Evolutionary conservation across 78 protist species (phyloP).

Genomic region (Mantamonas sphyraenae): DNA sequence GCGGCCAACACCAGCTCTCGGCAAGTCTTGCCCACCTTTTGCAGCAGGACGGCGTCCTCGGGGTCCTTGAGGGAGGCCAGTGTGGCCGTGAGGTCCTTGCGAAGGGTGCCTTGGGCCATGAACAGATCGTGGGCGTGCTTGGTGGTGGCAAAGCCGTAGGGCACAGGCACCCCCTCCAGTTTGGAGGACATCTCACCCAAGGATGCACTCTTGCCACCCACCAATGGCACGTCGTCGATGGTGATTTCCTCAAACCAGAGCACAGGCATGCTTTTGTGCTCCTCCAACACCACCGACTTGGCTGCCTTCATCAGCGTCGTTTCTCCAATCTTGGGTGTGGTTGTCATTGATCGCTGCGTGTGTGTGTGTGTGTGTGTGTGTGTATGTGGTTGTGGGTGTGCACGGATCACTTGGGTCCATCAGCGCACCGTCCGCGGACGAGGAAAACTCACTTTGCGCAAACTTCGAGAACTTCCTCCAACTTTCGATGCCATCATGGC

Average conservation of each 20-base stretch:
- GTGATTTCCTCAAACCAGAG: not conserved
- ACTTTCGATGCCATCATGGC: no score
- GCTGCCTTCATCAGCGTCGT: no score
- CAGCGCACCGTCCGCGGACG: no score
- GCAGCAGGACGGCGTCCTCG: not conserved
- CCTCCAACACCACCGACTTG: no score
- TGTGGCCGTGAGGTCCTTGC: not conserved
- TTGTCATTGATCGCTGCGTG: no score
- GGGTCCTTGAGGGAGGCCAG: not conserved
- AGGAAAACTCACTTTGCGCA: no score
- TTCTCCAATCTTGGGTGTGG: no score
- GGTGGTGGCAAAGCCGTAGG: conserved; percentile 16
- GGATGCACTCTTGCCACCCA: conserved; percentile 12
- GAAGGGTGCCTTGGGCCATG: not conserved
- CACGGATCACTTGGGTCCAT: no score
- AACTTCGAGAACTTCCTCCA: no score
- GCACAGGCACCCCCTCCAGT: conserved; percentile 2
- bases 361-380: no score
- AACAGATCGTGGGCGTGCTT: conserved; percentile 2
- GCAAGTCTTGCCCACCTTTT: not conserved
- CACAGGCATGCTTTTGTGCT: no score
- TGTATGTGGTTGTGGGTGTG: no score
- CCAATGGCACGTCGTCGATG: not conserved
- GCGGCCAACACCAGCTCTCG: not conserved
- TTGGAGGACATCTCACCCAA: conserved; percentile 3